phyloP scores from a whole-genome alignment of 2,329 filamentous ascomycete species.

The Penicillium palitans region DNA sequence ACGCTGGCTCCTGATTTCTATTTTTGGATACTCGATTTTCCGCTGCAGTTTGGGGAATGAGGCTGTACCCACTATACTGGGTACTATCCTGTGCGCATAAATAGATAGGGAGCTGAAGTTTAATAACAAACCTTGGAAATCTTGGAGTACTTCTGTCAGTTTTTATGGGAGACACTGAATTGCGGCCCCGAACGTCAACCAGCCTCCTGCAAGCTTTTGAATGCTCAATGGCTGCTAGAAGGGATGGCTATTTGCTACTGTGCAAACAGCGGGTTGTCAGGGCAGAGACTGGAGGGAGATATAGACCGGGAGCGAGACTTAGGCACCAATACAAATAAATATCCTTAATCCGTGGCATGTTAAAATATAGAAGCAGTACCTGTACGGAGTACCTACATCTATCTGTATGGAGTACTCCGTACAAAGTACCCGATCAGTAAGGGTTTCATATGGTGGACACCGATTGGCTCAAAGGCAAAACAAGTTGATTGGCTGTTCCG shows the following conservation, averaged over 20 bases:
- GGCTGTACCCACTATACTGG: background rate
- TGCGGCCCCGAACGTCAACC: background rate
- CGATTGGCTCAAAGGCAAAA: background rate
- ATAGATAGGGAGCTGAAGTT: background rate
- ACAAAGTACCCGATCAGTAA: background rate
- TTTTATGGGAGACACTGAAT: background rate
- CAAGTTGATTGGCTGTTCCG: background rate
- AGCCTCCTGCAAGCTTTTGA: background rate
- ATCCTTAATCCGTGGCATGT: background rate
- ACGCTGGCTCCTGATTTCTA: background rate
- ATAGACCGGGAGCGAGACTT: background rate
- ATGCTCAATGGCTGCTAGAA: background rate
- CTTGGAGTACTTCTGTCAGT: no score
- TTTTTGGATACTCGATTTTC: no score
- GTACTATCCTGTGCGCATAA: background rate
- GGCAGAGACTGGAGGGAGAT: background rate
- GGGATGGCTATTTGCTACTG: background rate
- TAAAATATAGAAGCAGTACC: background rate
- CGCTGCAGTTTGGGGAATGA: background rate
- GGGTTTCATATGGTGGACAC: background rate
- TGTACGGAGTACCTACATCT: no score
- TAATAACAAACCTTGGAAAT: background rate
- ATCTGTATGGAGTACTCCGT: background rate
- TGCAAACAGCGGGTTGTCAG: background rate
- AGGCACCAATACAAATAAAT: background rate